Evolutionary conservation across 495 filamentous ascomycete genomes (phyloP).

Genomic region (Viridothelium virens): DNA sequence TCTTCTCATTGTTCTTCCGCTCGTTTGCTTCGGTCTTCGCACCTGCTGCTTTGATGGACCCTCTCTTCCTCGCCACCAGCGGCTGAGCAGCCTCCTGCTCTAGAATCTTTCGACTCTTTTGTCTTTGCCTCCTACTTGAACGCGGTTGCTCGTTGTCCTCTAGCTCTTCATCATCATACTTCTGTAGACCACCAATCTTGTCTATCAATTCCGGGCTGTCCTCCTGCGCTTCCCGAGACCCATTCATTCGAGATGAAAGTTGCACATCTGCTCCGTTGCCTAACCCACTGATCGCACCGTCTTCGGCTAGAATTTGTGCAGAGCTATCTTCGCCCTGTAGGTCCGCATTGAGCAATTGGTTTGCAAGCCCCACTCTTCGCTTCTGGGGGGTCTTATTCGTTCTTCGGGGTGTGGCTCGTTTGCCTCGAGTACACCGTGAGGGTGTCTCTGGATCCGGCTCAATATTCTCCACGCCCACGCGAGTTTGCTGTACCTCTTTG

Average conservation of each 20-base stretch:
- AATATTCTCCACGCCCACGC: too few species aligned
- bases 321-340: background rate
- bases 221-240: background rate
- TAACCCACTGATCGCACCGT: conserved; percentile 1
- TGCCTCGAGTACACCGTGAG: background rate
- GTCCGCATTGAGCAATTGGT: background rate
- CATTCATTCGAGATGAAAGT: background rate
- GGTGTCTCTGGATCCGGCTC: background rate
- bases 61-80: background rate
- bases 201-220: background rate
- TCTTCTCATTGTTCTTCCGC: background rate
- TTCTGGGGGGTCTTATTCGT: background rate
- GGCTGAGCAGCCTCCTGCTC: conserved; percentile 4
- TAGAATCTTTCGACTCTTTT: conserved; percentile 6
- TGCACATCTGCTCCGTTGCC: background rate
- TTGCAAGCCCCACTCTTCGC: background rate
- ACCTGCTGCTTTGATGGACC: background rate
- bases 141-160: background rate
- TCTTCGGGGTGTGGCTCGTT: background rate
- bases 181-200: background rate
- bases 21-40: background rate
- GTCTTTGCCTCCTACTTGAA: conserved; percentile 3
- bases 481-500: background rate
- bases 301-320: conserved; percentile 8
- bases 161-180: background rate